Evolutionary conservation across 2,329 filamentous ascomycete species (phyloP).

Genomic region (Setomelanomma holmii): DNA sequence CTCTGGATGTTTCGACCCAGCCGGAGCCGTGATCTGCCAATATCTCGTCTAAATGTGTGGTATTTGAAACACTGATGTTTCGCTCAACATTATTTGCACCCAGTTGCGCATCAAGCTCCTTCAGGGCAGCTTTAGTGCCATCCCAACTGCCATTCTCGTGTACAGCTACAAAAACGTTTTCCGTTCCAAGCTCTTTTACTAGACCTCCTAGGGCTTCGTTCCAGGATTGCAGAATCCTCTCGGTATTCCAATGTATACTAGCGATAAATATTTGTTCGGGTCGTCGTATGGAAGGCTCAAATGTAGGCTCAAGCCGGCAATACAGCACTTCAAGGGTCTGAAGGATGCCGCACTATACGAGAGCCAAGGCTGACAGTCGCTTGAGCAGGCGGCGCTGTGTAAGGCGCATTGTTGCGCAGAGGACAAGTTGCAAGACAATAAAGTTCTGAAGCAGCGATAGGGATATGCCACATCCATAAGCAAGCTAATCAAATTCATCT

Average conservation of each 20-base stretch:
- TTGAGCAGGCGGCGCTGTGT: no score
- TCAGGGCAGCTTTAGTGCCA: conserved; percentile 66
- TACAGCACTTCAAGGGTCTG: no score
- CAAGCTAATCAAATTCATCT: no score
- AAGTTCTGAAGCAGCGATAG: no score
- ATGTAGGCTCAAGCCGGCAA: no score
- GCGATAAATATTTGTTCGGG: conserved; percentile 29
- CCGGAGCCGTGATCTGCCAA: background rate
- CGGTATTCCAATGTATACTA: conserved; percentile 73
- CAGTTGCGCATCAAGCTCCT: conserved; percentile 62
- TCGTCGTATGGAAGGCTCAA: no score
- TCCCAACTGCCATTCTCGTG: conserved; percentile 74
- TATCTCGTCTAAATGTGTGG: conserved; percentile 48
- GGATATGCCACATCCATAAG: no score
- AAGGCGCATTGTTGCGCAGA: no score
- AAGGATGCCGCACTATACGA: no score
- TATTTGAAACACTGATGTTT: conserved; percentile 64
- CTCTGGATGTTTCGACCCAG: conserved; percentile 50
- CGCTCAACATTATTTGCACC: conserved; percentile 59
- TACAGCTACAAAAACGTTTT: conserved; percentile 72
- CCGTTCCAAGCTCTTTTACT: conserved; percentile 61
- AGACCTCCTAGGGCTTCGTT: conserved; percentile 65
- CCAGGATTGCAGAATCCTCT: conserved; percentile 69
- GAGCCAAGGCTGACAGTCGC: no score
- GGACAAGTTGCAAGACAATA: no score